These are phyloP conservation scores for Cenococcum geophilum DNA, from an alignment of 495 filamentous ascomycete genomes.

Conservation along the genomic window DNA sequence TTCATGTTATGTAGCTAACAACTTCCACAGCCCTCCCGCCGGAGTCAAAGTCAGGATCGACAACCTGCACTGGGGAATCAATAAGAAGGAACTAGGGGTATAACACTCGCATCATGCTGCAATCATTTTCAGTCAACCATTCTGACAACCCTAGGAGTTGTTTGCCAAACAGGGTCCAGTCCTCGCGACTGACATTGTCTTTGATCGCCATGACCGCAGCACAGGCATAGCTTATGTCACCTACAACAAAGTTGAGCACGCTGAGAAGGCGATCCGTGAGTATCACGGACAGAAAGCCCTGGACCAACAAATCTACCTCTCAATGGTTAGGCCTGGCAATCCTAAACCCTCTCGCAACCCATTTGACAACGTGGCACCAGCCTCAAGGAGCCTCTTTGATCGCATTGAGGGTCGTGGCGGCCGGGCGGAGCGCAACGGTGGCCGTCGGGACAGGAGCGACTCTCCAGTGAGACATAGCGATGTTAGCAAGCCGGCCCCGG, in stretches of 20 bases:
- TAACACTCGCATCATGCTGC: too few species aligned
- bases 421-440: constrained; percentile 18
- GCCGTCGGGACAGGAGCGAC: constrained; percentile 24
- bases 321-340: too few species aligned
- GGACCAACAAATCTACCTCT: too few species aligned
- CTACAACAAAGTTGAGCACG: constrained; percentile 63
- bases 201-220: constrained; percentile 86
- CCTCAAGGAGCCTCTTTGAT: constrained; percentile 62
- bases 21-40: background rate
- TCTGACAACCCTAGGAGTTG: constrained; percentile 54
- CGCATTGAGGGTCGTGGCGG: constrained; percentile 49
- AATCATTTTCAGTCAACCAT: background rate
- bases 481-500: constrained; percentile 54
- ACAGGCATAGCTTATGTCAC: constrained; percentile 81
- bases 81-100: too few species aligned
- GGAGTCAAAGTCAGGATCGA: background rate
- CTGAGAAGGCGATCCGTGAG: constrained; percentile 53
- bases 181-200: constrained; percentile 62
- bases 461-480: constrained; percentile 43
- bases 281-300: constrained; percentile 40
- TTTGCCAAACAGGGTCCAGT: constrained; percentile 75
- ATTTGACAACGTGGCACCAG: constrained; percentile 53
- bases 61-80: too few species aligned
- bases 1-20: constrained; percentile 2
- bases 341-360: constrained; percentile 40